Conservation (phyloP, 164 flowering plant species). For the Dillenia suffruticosa region DNA sequence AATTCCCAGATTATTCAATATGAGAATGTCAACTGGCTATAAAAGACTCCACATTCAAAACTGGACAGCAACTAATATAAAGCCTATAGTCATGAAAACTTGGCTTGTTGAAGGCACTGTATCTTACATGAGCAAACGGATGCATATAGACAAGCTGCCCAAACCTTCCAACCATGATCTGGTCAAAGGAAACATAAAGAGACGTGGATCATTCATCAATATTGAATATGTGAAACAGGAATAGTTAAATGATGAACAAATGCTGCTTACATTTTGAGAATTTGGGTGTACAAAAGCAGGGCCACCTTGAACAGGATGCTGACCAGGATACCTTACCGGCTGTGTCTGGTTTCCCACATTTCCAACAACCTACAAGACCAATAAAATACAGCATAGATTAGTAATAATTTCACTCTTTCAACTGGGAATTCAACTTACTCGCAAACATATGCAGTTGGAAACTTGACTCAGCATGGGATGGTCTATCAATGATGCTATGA, state of each 20-base stretch:
- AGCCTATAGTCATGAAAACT: too few relatives aligned
- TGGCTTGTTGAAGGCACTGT: neutral
- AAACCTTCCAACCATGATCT: slow-evolving; percentile 67
- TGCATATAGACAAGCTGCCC: slow-evolving; percentile 65
- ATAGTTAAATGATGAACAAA: too few relatives aligned
- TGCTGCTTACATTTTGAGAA: slow-evolving; percentile 55
- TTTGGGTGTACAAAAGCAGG: slow-evolving; percentile 49
- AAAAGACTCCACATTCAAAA: too few relatives aligned
- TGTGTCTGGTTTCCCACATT: slow-evolving; percentile 48
- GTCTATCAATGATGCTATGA: too few relatives aligned
- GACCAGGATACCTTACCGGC: slow-evolving; percentile 48
- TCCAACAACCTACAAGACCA: slow-evolving; percentile 42
- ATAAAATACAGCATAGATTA: slow-evolving; percentile 8
- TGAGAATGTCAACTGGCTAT: too few relatives aligned
- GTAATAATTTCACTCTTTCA: neutral
- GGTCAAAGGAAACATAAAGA: slow-evolving; percentile 3
- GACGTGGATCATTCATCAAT: too few relatives aligned
- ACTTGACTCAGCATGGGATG: too few relatives aligned
- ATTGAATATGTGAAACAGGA: too few relatives aligned
- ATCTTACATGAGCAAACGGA: slow-evolving; percentile 65
- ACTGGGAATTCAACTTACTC: too few relatives aligned
- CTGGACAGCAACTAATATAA: too few relatives aligned
- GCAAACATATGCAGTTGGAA: too few relatives aligned
- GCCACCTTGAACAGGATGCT: slow-evolving; percentile 47
- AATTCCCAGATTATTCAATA: too few relatives aligned